Percentiles rank a stretch among this genome's conserved stretches.
These are phyloP conservation scores for Nadsonia fulvescens DNA, from an alignment of 805 yeast species.

Conservation along the genomic window DNA sequence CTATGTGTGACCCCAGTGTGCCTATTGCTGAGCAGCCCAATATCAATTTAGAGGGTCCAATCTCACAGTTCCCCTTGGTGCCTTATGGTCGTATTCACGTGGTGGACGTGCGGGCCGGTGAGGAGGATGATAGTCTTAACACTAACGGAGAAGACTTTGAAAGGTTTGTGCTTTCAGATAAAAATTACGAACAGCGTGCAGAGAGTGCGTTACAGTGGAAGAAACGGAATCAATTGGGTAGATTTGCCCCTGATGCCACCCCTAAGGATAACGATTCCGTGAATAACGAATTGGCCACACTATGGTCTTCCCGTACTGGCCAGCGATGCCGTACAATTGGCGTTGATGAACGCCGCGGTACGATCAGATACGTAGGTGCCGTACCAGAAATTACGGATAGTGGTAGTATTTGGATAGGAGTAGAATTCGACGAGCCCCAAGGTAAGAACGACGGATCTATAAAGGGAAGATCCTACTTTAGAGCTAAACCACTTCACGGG, in stretches of 20 bases:
- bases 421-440: conserved; percentile 67
- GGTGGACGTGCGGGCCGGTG: conserved; percentile 11
- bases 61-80: conserved; percentile 13
- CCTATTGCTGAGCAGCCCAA: conserved; percentile 6
- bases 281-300: conserved; percentile 2
- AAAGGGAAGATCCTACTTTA: conserved; percentile 41
- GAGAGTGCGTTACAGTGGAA: conserved; percentile 71
- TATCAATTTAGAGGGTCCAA: conserved; percentile 8
- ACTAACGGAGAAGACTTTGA: conserved; percentile 15
- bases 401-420: conserved; percentile 53
- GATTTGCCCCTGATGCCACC: conserved; percentile 37
- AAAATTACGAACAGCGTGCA: conserved; percentile 38
- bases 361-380: conserved; percentile 50
- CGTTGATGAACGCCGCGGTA: conserved; percentile 44
- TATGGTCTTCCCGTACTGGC: too few relatives aligned
- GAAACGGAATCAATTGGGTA: conserved; percentile 43
- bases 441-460: conserved; percentile 77
- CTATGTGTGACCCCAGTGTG: conserved; percentile 2
- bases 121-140: conserved; percentile 1
- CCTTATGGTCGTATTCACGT: conserved; percentile 38
- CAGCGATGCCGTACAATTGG: conserved; percentile 20
- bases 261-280: conserved; percentile 4
- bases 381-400: conserved; percentile 37
- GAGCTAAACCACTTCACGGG: conserved; percentile 42
- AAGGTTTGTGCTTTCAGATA: conserved; percentile 33